phyloP scores from a whole-genome alignment of 2,329 filamentous ascomycete species.

The Meredithiella fracta region DNA sequence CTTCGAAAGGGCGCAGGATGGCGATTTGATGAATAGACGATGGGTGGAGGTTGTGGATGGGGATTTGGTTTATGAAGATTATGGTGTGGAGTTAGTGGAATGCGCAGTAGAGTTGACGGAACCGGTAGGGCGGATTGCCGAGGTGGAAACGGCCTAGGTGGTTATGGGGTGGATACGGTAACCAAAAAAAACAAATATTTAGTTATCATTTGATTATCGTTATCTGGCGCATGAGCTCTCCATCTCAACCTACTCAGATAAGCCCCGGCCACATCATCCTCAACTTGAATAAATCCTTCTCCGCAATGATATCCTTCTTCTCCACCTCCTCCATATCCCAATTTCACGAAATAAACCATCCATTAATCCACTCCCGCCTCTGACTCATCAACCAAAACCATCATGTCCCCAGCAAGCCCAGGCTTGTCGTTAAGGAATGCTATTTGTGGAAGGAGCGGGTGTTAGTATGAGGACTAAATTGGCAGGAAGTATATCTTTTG shows the following conservation, averaged over 20 bases:
- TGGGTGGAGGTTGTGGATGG: no score
- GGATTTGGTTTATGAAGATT: no score
- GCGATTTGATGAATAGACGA: no score
- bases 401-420: neutral
- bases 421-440: neutral
- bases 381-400: conserved; percentile 19
- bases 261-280: neutral
- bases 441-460: neutral
- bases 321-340: conserved; percentile 22
- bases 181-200: no score
- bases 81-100: no score
- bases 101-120: no score
- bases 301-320: conserved; percentile 20
- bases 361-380: conserved; percentile 23
- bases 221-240: no score
- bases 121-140: no score
- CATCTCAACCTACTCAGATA: neutral
- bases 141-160: no score
- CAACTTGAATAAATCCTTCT: conserved; percentile 19
- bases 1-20: no score
- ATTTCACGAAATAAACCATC: conserved; percentile 18
- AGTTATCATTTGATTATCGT: no score
- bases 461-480: neutral
- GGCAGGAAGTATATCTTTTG: neutral
- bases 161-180: no score